Evolutionary conservation across 805 yeast species (phyloP).

Genomic region (Ogataea minuta): DNA sequence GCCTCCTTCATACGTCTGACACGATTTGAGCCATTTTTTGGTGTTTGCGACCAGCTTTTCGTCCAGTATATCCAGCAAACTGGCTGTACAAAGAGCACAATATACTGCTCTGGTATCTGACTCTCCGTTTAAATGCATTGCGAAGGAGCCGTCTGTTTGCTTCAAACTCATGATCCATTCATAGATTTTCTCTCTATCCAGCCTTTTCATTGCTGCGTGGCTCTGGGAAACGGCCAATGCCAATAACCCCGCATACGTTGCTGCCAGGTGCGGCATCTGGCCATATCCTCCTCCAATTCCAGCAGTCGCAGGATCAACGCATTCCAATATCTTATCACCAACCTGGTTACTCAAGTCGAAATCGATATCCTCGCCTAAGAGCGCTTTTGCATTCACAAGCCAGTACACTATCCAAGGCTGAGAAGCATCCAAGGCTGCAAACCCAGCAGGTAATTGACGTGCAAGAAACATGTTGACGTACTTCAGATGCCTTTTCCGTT

Average conservation of each 20-base stretch:
- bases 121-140: constrained; percentile 78
- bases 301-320: constrained; percentile 40
- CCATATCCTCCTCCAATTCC: constrained; percentile 87
- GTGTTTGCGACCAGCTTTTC: constrained; percentile 55
- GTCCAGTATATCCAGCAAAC: constrained; percentile 60
- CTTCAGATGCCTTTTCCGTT: constrained; percentile 38
- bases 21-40: constrained; percentile 56
- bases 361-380: constrained; percentile 39
- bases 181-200: constrained; percentile 50
- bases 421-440: constrained; percentile 73
- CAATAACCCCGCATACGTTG: constrained; percentile 74
- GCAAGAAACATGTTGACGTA: constrained; percentile 43
- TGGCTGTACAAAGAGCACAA: constrained; percentile 76
- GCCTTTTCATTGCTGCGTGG: constrained; percentile 37
- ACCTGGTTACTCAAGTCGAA: constrained; percentile 20
- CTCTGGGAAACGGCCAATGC: constrained; percentile 54
- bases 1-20: constrained; percentile 96
- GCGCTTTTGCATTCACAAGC: constrained; percentile 56
- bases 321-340: constrained; percentile 31
- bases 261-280: constrained; percentile 82
- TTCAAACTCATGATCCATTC: constrained; percentile 68
- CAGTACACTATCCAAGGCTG: constrained; percentile 90
- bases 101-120: constrained; percentile 81
- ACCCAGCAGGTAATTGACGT: constrained; percentile 48
- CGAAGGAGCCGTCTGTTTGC: constrained; percentile 69